These are phyloP conservation scores for Calamus simplicifolius DNA, from an alignment of 176 grass and related monocot genomes.

Conservation along the genomic window DNA sequence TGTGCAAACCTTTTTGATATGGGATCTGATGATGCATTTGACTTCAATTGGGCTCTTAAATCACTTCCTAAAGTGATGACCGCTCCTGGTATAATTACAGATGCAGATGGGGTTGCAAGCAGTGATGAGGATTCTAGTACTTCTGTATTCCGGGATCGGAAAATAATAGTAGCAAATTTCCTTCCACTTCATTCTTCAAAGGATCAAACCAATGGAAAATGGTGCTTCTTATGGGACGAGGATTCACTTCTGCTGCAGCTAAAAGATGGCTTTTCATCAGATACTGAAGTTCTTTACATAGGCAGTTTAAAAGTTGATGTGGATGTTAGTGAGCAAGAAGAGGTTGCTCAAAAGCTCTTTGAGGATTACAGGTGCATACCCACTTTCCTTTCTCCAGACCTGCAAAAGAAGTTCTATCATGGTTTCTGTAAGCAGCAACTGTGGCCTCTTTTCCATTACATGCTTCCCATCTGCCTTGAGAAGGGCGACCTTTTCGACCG, in stretches of 20 bases:
- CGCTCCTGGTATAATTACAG: constrained; percentile 10
- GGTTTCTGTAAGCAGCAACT: constrained; percentile 9
- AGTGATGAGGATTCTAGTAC: constrained; percentile 15
- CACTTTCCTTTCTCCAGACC: not conserved
- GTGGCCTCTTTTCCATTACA: constrained; percentile 15
- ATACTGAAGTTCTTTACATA: too few species aligned
- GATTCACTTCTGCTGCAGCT: not conserved
- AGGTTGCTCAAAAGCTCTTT: constrained; percentile 1
- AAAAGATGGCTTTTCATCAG: too few species aligned
- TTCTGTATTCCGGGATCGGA: not conserved
- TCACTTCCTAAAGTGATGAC: constrained; percentile 18
- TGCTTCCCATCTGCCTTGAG: not conserved
- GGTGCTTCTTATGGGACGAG: constrained; percentile 19
- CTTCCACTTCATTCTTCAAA: constrained; percentile 17
- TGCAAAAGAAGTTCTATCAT: constrained; percentile 8
- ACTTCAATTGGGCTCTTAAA: constrained; percentile 8
- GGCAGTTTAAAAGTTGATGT: too few species aligned
- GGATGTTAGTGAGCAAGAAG: not conserved
- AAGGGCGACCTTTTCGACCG: not conserved
- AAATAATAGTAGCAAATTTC: constrained; percentile 22
- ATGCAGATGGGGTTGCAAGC: not conserved
- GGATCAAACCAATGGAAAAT: constrained; percentile 13
- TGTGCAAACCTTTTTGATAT: constrained; percentile 18
- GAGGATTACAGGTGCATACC: constrained; percentile 5
- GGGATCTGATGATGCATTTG: constrained; percentile 11